Evolutionary conservation across 805 yeast genomes (phyloP), one percentile per base, ranked within the genome.

Genomic region (Yarrowia alimentaria): DNA sequence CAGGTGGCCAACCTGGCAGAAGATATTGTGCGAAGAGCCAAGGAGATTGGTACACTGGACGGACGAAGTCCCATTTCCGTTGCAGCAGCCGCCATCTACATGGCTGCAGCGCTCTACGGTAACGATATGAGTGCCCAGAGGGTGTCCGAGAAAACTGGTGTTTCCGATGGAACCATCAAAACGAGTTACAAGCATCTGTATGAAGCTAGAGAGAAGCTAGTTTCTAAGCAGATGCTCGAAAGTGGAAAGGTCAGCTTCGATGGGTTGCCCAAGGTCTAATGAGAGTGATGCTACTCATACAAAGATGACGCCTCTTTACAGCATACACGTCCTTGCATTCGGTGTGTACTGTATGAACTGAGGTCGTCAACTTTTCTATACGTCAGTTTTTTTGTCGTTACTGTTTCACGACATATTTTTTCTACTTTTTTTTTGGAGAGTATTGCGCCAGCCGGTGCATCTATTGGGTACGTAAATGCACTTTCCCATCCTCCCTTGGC

Each of bases 41-140:
- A 87, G 63, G 95, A 86, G 56, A 83, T 84, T 55, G 96, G 97
- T 52, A 94, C 91, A 29, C 74, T 93, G 61, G 97, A 95, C 13
- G 98, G 99, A 60, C 78, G 96, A 58, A 86, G 96, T 3, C 99
- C 99, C 21, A 90, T 90, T 51, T 91, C 99, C 28, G 88, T 93
- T 62, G 97, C 98, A 0, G 98, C 98, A 6, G 94, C 97, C 1
- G 95, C 93, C 5, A 91, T 93, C 42, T 93, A 91, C 68, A 83
- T 93, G 85, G 86, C 96, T 6, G 85, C 91, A 4, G 71, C 86
- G n/a, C 70, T 93, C n/a, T 90, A 90, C 64, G 85, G 85, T 35
- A 81, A 83, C 26, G 84, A 80, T 47, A 72, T 87, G 28, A 73
- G 85, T 3, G 90, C 96, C 0, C 69, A 83, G 1, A 84, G 80